Percentiles rank a stretch among this genome's conserved stretches.
Evolutionary conservation across 2,329 filamentous ascomycete genomes (phyloP).

Genomic region (Clonostachys byssicola): DNA sequence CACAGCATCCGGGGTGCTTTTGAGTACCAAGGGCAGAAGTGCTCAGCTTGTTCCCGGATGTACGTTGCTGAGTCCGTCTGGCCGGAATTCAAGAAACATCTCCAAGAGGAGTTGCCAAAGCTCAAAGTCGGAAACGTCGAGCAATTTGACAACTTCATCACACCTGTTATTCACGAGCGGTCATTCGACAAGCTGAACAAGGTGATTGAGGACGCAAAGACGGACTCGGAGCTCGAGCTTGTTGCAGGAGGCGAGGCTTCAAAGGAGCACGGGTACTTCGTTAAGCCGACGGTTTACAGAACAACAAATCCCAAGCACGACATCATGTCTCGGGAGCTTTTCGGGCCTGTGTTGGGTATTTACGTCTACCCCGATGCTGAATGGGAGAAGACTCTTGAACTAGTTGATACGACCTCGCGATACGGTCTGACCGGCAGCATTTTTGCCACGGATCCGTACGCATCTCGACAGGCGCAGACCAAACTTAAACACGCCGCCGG

Average conservation of each 20-base stretch:
- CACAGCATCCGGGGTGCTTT: constrained; percentile 43
- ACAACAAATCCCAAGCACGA: not conserved
- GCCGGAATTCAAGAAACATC: not conserved
- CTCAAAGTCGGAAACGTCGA: constrained; percentile 9
- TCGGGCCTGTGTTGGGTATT: not conserved
- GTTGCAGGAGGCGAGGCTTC: constrained; percentile 38
- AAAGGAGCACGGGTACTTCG: constrained; percentile 32
- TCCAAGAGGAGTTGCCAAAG: constrained; percentile 22
- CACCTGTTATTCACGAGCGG: constrained; percentile 41
- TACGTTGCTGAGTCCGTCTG: constrained; percentile 48
- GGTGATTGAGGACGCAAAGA: constrained; percentile 39
- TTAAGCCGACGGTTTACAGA: constrained; percentile 40
- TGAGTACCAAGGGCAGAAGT: constrained; percentile 48
- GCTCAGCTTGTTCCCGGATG: constrained; percentile 43
- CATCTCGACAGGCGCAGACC: constrained; percentile 44
- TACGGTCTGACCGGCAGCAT: constrained; percentile 37
- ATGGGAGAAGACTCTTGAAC: not conserved
- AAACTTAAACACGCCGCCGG: constrained; percentile 48
- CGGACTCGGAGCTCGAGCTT: constrained; percentile 31
- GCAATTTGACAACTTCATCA: constrained; percentile 32
- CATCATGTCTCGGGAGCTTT: not conserved
- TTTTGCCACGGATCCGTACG: constrained; percentile 41
- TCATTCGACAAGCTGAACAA: constrained; percentile 39
- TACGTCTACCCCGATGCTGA: constrained; percentile 4
- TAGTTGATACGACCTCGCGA: not conserved